These are phyloP conservation scores for Catunica adiposa DNA, from an alignment of 2,329 filamentous ascomycete genomes.

Conservation along the genomic window DNA sequence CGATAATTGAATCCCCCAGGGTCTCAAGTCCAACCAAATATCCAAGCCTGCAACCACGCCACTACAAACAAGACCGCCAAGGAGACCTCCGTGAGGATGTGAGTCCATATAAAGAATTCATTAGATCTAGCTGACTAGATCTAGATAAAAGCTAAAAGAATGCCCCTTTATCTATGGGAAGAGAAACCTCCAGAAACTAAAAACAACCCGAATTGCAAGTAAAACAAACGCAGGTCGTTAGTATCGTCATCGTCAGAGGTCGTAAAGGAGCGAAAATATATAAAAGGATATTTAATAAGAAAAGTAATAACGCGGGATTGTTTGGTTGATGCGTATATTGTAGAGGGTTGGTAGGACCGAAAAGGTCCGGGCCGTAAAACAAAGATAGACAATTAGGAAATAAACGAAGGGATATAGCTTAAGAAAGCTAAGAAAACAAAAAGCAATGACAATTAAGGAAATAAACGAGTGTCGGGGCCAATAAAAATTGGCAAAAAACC, in stretches of 20 bases:
- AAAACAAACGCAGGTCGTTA: background rate
- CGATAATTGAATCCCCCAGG: too few species aligned
- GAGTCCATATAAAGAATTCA: too few species aligned
- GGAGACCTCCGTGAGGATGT: too few species aligned
- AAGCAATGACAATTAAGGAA: background rate
- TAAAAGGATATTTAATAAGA: background rate
- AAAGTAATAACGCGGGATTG: background rate
- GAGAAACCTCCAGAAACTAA: background rate
- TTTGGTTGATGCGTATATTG: background rate
- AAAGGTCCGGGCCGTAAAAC: background rate
- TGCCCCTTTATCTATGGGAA: background rate
- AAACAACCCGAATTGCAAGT: background rate
- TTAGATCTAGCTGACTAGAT: too few species aligned
- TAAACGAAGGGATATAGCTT: background rate
- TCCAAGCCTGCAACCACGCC: too few species aligned
- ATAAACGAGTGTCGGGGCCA: conserved; percentile 1
- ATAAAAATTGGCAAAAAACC: background rate
- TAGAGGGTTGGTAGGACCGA: background rate
- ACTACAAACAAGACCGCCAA: too few species aligned
- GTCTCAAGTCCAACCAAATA: too few species aligned
- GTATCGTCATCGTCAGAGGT: background rate
- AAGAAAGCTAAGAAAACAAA: conserved; percentile 5
- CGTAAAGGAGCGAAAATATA: background rate
- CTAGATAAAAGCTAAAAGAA: too few species aligned
- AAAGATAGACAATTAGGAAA: background rate